Base-by-base conservation (phyloP, 768 basidiomycete species). In the Naematelia encephala region DNA sequence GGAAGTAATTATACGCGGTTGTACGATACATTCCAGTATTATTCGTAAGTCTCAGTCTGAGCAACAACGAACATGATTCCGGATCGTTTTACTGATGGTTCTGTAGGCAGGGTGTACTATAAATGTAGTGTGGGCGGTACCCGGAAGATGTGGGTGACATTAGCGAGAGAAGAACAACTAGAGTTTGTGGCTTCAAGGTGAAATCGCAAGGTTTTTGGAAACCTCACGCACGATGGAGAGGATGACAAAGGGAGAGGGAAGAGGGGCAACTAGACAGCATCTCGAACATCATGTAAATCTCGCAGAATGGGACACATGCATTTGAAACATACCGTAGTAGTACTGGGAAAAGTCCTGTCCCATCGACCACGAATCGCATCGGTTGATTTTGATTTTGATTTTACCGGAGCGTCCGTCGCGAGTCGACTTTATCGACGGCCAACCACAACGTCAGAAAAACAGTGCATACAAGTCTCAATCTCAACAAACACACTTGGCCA, bases 1-100 rank as follows among this genome's bases (percentile, higher is more conserved):
- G 91, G 90, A 12, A 93, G 90, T 28, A 86, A 89, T 62, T 98
- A 93, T 88, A 98, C 96, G 34, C 82, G 92, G 65, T 78, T 98
- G 29, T 99, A 99, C 74, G 96, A 99, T 78, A 96, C 91, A 3
- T 74, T 74, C 62, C 72, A 74, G 56, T 74, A 74, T 58, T 74
- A 74, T 55, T 65, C 62, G 72, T 74, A 49, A 63, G 72, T 39
- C 34, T 16, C n/a, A n/a, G n/a, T n/a, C n/a, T n/a, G n/a, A n/a
- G n/a, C n/a, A n/a, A n/a, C n/a, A n/a, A n/a, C n/a, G n/a, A n/a
- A n/a, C n/a, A n/a, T n/a, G n/a, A n/a, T n/a, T n/a, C n/a, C n/a
- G n/a, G n/a, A n/a, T n/a, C n/a, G n/a, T n/a, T n/a, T n/a, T n/a
- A n/a, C n/a, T n/a, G n/a, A n/a, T n/a, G 8, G 34, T 39, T 16